A percentile compares a stretch with the other conserved stretches of the same genome.
These are phyloP conservation scores for Coprinopsis marcescibilis DNA, from an alignment of 768 basidiomycete genomes.

Conservation along the genomic window DNA sequence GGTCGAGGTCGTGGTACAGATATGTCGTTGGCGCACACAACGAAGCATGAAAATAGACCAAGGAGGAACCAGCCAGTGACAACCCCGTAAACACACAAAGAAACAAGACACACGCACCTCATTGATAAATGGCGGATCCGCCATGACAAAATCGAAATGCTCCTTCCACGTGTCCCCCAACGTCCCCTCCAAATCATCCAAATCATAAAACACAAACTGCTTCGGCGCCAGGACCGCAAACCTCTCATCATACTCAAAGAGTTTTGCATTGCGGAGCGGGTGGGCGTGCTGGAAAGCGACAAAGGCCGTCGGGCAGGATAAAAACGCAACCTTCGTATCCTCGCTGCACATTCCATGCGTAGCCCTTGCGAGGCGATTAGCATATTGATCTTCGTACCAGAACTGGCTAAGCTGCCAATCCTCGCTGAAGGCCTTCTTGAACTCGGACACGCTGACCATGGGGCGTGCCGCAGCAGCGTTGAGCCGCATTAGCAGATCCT, in stretches of 20 bases:
- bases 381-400: conserved; percentile 40
- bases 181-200: conserved; percentile 36
- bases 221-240: conserved; percentile 34
- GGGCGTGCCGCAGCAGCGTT: conserved; percentile 25
- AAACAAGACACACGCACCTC: conserved; percentile 30
- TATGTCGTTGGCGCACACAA: too few relatives aligned
- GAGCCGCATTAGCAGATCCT: conserved; percentile 17
- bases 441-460: conserved; percentile 41
- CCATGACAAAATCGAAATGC: conserved; percentile 33
- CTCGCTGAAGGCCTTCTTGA: conserved; percentile 36
- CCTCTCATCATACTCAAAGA: conserved; percentile 39
- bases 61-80: too few relatives aligned
- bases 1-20: too few relatives aligned
- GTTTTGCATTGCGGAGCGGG: conserved; percentile 24
- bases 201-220: conserved; percentile 38
- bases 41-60: too few relatives aligned
- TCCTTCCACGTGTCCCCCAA: conserved; percentile 27
- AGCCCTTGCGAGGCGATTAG: conserved; percentile 29
- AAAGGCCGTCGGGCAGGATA: conserved; percentile 43
- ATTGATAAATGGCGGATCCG: conserved; percentile 43
- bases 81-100: too few relatives aligned
- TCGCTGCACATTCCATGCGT: conserved; percentile 28
- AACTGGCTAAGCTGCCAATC: conserved; percentile 50
- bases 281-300: conserved; percentile 41
- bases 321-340: conserved; percentile 32